phyloP scores from a whole-genome alignment of 257 asterid genomes.

The Scutellaria minor region DNA sequence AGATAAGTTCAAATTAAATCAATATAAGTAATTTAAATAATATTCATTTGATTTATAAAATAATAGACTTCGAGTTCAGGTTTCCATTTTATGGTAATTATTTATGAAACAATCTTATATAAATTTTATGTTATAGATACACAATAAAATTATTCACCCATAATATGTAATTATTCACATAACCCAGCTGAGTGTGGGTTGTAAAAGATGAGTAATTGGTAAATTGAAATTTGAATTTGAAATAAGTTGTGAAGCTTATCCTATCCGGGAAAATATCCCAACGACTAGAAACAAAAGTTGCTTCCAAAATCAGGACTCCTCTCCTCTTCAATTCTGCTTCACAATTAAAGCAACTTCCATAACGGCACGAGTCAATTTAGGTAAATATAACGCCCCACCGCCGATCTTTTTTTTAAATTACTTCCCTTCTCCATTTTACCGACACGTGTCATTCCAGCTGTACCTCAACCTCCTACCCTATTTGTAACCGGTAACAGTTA shows the following conservation, averaged over 20 bases:
- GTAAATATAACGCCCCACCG: conserved; percentile 37
- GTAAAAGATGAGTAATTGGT: too few species aligned
- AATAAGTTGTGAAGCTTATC: conserved; percentile 16
- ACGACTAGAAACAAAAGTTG: conserved; percentile 32
- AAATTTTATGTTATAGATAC: too few species aligned
- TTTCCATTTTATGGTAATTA: too few species aligned
- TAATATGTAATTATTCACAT: too few species aligned
- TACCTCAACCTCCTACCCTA: conserved; percentile 23
- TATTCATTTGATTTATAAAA: too few species aligned
- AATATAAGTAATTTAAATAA: too few species aligned
- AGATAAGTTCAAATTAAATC: too few species aligned
- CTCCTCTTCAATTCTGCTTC: neutral
- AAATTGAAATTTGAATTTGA: conserved; percentile 34
- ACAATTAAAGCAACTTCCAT: conserved; percentile 48
- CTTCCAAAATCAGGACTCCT: neutral
- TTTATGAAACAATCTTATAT: too few species aligned
- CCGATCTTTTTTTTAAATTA: conserved; percentile 29
- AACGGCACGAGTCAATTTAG: conserved; percentile 53
- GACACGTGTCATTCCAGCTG: conserved; percentile 44
- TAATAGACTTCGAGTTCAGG: too few species aligned
- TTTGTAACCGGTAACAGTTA: conserved; percentile 42
- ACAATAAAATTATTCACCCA: too few species aligned
- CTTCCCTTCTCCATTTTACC: neutral
- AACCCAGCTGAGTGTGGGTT: too few species aligned
- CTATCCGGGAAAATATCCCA: conserved; percentile 1